Evolutionary conservation across 2,329 filamentous ascomycete genomes (phyloP), one percentile per base, ranked within the genome.

Genomic region (Alternaria novae-zelandiae): DNA sequence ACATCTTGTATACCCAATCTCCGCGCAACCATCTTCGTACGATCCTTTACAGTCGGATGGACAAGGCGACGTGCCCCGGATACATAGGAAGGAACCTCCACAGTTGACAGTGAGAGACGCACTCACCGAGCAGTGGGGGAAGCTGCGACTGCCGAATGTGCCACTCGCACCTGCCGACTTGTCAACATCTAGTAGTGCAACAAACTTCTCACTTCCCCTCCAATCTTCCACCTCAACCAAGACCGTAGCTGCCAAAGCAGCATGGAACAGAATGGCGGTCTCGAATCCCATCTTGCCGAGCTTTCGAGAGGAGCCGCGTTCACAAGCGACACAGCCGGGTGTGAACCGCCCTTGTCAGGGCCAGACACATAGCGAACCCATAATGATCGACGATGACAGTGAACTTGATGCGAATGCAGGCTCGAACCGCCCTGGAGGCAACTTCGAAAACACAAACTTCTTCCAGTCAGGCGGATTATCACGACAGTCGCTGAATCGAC

Each of bases 61-160:
- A 53, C 49, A 41, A 53, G 10, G 30, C 28, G 28, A 26, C 9
- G n/a, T 32, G 10, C 28, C 28, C 32, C n/a, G 11, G 7, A 20
- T 47, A 8, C 25, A 45, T 6, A 28, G 17, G 13, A 41, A 58
- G 10, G 13, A 51, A 45, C n/a, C 25, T 11, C 23, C 47, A 7
- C 21, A 57, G 21, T 25, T 47, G 11, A 57, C 43, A 26, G 45
- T 25, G n/a, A 54, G 51, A 21, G 57, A 57, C 17, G 23, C 51
- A n/a, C 41, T 64, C 17, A 43, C 36, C 36, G 51, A 61, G 41
- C 20, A 25, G 28, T 44, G 57, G 11, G 53, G 53, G 28, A 60
- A 41, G 46, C 32, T 57, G 53, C 51, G 41, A 25, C n/a, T 61
- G 6, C 46, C 51, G 4, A 15, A 53, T 25, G 17, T 32, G 23